These are phyloP conservation scores for Gyromitra esculenta DNA, from an alignment of 2,329 filamentous ascomycete species.

Conservation along the genomic window DNA sequence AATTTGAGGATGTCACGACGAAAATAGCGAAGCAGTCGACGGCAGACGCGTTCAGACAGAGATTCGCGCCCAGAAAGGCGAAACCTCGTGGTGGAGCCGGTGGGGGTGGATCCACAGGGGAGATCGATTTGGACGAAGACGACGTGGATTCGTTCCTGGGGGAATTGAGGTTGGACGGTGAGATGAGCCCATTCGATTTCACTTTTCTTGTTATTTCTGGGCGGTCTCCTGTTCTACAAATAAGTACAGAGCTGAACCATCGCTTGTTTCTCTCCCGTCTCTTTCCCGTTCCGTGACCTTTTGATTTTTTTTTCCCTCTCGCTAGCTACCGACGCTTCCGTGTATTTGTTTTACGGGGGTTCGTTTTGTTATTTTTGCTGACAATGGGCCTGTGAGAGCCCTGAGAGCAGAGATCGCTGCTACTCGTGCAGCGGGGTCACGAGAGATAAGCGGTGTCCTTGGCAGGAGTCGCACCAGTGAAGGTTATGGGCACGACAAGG, in stretches of 20 bases:
- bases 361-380: conserved; percentile 42
- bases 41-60: conserved; percentile 57
- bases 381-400: conserved; percentile 2
- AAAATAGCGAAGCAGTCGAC: conserved; percentile 58
- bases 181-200: conserved; percentile 31
- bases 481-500: conserved; percentile 52
- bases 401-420: conserved; percentile 30
- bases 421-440: conserved; percentile 29
- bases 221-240: conserved; percentile 39
- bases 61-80: conserved; percentile 55
- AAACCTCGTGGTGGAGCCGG: conserved; percentile 42
- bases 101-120: conserved; percentile 35
- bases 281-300: conserved; percentile 7
- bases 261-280: conserved; percentile 28
- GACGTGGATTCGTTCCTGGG: conserved; percentile 57
- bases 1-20: conserved; percentile 57
- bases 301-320: conserved; percentile 31
- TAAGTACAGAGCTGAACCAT: conserved; percentile 27
- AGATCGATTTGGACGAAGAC: conserved; percentile 54
- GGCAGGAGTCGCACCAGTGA: conserved; percentile 47
- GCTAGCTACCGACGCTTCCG: conserved; percentile 6
- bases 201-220: conserved; percentile 6
- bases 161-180: conserved; percentile 56
- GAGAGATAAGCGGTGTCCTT: conserved; percentile 49
- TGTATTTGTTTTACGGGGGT: conserved; percentile 28